These are phyloP conservation scores for Daldinia sp. DNA, from an alignment of 2,329 filamentous ascomycete species.

Conservation along the genomic window DNA sequence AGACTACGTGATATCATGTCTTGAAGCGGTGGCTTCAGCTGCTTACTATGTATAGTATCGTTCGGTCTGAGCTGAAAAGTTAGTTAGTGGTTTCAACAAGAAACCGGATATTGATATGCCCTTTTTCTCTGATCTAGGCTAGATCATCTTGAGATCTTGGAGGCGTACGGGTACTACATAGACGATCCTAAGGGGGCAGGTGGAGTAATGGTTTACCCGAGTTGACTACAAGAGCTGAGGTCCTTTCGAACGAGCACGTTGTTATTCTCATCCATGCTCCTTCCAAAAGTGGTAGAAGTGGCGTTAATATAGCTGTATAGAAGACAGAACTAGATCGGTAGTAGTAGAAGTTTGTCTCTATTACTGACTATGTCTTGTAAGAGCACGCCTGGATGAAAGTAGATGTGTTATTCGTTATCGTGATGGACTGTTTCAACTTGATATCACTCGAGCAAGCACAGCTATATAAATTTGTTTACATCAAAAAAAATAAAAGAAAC, in stretches of 20 bases:
- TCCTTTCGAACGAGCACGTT: constrained; percentile 14
- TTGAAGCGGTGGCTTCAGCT: constrained; percentile 5
- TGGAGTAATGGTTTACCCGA: constrained; percentile 27
- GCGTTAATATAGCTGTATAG: constrained; percentile 3
- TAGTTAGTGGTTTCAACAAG: not conserved
- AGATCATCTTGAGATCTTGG: not conserved
- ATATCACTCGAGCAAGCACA: no score
- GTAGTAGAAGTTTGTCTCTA: no score
- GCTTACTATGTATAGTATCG: constrained; percentile 19
- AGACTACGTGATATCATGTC: not conserved
- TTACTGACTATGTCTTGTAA: not conserved
- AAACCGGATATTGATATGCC: not conserved
- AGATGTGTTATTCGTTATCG: not conserved
- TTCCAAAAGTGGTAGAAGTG: constrained; percentile 11
- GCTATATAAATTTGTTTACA: no score
- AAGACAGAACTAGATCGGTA: constrained; percentile 9
- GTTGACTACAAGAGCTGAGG: constrained; percentile 9
- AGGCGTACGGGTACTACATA: not conserved
- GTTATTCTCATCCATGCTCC: not conserved
- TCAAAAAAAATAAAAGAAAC: no score
- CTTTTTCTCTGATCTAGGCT: not conserved
- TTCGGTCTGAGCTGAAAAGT: not conserved
- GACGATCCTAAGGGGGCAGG: constrained; percentile 4
- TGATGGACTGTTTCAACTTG: no score
- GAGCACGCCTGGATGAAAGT: not conserved